Evolutionary conservation across 2,329 filamentous ascomycete species (phyloP).

Genomic region (Decorospora gaudefroyi): DNA sequence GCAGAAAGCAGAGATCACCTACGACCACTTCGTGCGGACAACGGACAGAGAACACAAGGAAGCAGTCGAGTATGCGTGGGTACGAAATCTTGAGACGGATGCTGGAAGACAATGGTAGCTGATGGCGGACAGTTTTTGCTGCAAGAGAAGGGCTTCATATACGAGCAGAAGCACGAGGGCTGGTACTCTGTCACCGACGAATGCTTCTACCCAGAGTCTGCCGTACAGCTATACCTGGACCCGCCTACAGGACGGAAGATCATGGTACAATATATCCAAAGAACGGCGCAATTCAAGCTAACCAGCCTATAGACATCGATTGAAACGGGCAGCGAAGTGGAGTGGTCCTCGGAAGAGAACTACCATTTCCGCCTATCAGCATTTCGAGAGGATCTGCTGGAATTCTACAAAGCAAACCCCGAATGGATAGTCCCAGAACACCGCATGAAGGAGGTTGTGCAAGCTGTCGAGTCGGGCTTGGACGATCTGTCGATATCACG

Average conservation of each 20-base stretch:
- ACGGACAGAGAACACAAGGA: constrained; percentile 81
- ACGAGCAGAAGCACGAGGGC: constrained; percentile 82
- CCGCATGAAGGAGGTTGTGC: constrained; percentile 77
- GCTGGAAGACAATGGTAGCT: constrained; percentile 18
- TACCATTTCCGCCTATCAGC: constrained; percentile 92
- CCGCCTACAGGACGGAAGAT: constrained; percentile 80
- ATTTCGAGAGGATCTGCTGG: constrained; percentile 75
- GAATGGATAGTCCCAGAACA: constrained; percentile 72
- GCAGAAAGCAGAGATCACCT: constrained; percentile 66
- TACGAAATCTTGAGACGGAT: constrained; percentile 34
- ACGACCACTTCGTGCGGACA: constrained; percentile 91
- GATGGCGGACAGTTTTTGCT: constrained; percentile 62
- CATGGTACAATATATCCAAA: constrained; percentile 59
- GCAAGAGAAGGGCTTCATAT: constrained; percentile 75
- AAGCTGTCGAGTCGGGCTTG: constrained; percentile 75
- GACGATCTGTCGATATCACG: constrained; percentile 89
- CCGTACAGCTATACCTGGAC: constrained; percentile 74
- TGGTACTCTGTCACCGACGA: constrained; percentile 98
- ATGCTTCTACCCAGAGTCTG: constrained; percentile 84
- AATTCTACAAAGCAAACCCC: constrained; percentile 78
- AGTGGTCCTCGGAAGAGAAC: constrained; percentile 91
- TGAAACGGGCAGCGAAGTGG: constrained; percentile 89
- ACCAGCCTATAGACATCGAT: constrained; percentile 60
- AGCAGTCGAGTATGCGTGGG: constrained; percentile 89
- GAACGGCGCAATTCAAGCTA: constrained; percentile 10